Evolutionary conservation across 441 rosid species (phyloP), one percentile per base, ranked within the genome.

Genomic region (Dalechampia spathulata): DNA sequence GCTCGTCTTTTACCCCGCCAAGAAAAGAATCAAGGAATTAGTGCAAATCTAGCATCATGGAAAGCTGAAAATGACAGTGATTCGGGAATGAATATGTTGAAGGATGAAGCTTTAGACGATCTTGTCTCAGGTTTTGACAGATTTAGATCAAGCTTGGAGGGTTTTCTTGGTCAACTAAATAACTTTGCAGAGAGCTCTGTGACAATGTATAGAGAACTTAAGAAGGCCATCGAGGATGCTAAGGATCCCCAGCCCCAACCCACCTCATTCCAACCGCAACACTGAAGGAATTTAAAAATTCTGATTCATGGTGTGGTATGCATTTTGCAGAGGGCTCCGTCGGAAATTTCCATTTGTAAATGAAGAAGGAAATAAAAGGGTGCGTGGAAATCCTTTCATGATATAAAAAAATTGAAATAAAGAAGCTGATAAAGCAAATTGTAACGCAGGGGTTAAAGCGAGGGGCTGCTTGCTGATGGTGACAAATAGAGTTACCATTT

Each of bases 21-120:
- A 68, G 99, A 87, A 59, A 89, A 79, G 82, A 85, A 69, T 38
- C 83, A 78, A 17, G 82, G 67, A 59, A 89, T 82, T 77, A 73
- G 68, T 9, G 41, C 61, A 1, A 61, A 42, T n/a, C 53, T 17
- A 49, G 28, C 40, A 48, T 23, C 64, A 9, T 66, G 68, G 72
- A 76, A 72, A 63, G 73, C 60, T 49, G 81, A 72, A 19, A 66
- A 57, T 21, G 69, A 46, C 0, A 50, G 71, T 49, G 80, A 79
- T 42, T 57, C 69, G 7, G 75, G 74, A 9, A 58, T 62, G 34
- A 73, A 79, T 55, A 14, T 72, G 65, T 47, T 77, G 66, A 71
- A 56, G 64, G 83, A 84, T 8, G 94, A 80, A 61, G 72, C 75
- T 14, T 60, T 73, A 17, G 89, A 81, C 57, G 85, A 80, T 49